Conservation (phyloP, 352 stramenopile species). For the Phytophthora parvispora region DNA sequence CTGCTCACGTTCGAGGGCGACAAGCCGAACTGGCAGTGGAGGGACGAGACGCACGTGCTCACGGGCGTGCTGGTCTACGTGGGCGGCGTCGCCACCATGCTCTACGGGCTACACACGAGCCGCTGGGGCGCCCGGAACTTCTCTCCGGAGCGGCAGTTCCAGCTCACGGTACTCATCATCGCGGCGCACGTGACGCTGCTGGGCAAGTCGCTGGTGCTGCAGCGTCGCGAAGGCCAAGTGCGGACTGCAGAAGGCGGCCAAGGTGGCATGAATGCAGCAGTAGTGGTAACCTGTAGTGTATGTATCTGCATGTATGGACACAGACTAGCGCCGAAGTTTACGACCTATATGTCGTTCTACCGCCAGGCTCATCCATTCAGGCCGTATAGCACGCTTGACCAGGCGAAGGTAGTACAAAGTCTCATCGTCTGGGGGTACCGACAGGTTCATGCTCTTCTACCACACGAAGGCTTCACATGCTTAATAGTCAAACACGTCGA, state of each 20-base stretch:
- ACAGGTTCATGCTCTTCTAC: no score
- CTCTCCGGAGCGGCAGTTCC: slow-evolving; percentile 46
- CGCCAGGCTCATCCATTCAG: no score
- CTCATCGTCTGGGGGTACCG: no score
- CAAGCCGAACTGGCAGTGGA: slow-evolving; percentile 75
- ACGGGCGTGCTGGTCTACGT: slow-evolving; percentile 72
- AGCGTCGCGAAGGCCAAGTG: slow-evolving; percentile 9
- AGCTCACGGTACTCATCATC: slow-evolving; percentile 58
- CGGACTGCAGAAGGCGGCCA: slow-evolving; percentile 25
- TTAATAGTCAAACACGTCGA: no score
- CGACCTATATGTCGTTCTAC: no score
- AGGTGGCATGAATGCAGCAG: slow-evolving; percentile 24
- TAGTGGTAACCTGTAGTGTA: no score
- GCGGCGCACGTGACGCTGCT: slow-evolving; percentile 63
- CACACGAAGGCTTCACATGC: no score
- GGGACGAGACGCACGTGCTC: slow-evolving; percentile 75
- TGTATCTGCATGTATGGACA: no score
- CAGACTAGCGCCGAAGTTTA: no score
- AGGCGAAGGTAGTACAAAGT: no score
- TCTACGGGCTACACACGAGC: slow-evolving; percentile 55
- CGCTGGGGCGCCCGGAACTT: slow-evolving; percentile 48
- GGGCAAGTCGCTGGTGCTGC: slow-evolving; percentile 37
- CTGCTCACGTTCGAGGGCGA: slow-evolving; percentile 70
- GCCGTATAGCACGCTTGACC: no score
- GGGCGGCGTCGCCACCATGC: slow-evolving; percentile 42